Base-by-base conservation (phyloP, 495 filamentous ascomycete species). In the Penicillium coprophilum region DNA sequence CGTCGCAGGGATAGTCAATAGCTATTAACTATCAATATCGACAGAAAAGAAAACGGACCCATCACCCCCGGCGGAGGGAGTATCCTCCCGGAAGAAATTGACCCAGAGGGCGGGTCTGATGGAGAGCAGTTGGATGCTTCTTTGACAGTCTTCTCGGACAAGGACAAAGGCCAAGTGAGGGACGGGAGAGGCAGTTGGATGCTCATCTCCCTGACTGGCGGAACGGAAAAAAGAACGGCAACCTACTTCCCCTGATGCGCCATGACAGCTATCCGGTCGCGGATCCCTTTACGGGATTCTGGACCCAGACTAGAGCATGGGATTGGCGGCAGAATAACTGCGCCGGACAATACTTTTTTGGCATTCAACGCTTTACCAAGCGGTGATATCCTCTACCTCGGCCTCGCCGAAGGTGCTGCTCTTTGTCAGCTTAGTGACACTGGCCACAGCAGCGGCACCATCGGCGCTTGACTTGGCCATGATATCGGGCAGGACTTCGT, bases 381-480 rank as follows among this genome's bases (percentile, higher is more conserved):
- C 92, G 50, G 91, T 96, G 60, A 98, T 96, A 71, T 98, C 94
- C 56, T 92, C 93, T 40, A 97, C 92, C 75, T 98, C 93, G 2
- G 90, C 91, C 74, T 96, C 91, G 6, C 93, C 92, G 75, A 96
- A 95, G 3, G 86, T 92, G 72, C 91, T 95, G 56, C 76, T 90
- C 77, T 93, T 95, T 13, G 80, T 86, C 30, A 88, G 63, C 59
- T 72, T 71, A 44, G 66, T 73, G 49, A 77, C 71, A 24, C 69
- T 75, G 19, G 72, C 69, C 13, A 67, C 65, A 15, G 59, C 62
- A 13, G 65, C 64, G 9, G 58, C 75, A 13, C 69, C 80, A 9
- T 77, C 75, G 20, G 68, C 62, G 13, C 69, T 81, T 24, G 83
- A 76, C 58, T 79, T 80, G 31, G 76, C 72, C 89, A 96, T 96